phyloP scores from a whole-genome alignment of 169 alveolate species.

The Cryptosporidium felis region DNA sequence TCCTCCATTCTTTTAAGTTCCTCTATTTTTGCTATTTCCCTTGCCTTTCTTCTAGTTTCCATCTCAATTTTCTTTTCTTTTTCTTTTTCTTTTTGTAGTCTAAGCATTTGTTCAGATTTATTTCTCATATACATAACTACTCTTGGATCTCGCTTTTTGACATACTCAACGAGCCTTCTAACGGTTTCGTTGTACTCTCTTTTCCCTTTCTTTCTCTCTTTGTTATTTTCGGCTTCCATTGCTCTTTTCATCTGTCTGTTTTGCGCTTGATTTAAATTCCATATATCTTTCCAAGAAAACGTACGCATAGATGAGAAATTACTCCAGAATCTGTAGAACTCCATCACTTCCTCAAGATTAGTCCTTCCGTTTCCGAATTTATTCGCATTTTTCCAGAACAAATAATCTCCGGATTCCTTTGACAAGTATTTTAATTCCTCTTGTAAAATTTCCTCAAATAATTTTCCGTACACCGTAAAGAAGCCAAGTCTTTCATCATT shows the following conservation, averaged over 20 bases:
- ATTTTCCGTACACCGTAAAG: slow-evolving; percentile 79
- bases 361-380: slow-evolving; percentile 80
- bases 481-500: slow-evolving; percentile 77
- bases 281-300: slow-evolving; percentile 82
- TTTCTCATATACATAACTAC: slow-evolving; percentile 42
- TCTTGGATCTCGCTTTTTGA: slow-evolving; percentile 77
- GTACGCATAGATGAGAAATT: slow-evolving; percentile 78
- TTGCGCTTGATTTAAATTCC: slow-evolving; percentile 81
- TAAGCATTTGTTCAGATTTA: slow-evolving; percentile 27
- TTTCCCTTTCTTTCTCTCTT: slow-evolving; percentile 81
- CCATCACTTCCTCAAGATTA: slow-evolving; percentile 76
- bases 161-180: slow-evolving; percentile 77
- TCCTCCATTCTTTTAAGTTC: slow-evolving; percentile 73
- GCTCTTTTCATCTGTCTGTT: slow-evolving; percentile 78
- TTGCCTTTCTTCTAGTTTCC: slow-evolving; percentile 32
- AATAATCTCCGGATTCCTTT: slow-evolving; percentile 71
- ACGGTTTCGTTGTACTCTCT: slow-evolving; percentile 81
- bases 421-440: slow-evolving; percentile 72
- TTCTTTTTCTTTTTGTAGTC: slow-evolving; percentile 18
- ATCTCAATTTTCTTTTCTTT: slow-evolving; percentile 37
- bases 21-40: slow-evolving; percentile 67
- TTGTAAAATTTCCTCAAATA: slow-evolving; percentile 80
- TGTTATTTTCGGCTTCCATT: slow-evolving; percentile 80
- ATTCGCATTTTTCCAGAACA: slow-evolving; percentile 70
- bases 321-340: slow-evolving; percentile 84